These are phyloP conservation scores for Dothideomycetes sp. DNA, from an alignment of 2,329 filamentous ascomycete genomes.

Conservation along the genomic window DNA sequence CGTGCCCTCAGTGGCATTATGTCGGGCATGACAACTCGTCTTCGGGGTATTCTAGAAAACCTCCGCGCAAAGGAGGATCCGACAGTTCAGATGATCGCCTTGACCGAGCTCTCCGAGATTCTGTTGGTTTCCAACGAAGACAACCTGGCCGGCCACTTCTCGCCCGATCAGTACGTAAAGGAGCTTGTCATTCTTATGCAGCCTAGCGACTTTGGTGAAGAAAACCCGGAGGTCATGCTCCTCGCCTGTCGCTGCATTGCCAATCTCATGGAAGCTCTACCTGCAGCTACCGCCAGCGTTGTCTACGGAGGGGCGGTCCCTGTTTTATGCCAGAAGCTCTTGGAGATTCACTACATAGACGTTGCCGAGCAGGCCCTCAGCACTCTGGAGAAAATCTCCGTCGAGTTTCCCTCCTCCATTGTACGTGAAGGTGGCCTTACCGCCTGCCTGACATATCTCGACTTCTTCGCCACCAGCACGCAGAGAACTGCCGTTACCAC, in stretches of 20 bases:
- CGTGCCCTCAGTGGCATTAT: slow-evolving; percentile 86
- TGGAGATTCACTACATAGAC: slow-evolving; percentile 96
- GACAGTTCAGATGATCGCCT: slow-evolving; percentile 77
- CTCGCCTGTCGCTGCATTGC: slow-evolving; percentile 90
- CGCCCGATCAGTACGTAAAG: slow-evolving; percentile 88
- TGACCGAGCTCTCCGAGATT: slow-evolving; percentile 89
- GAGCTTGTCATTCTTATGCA: slow-evolving; percentile 90
- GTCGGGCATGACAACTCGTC: slow-evolving; percentile 66
- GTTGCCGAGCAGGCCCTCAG: slow-evolving; percentile 93
- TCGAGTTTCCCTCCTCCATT: slow-evolving; percentile 89
- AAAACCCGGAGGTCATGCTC: slow-evolving; percentile 95
- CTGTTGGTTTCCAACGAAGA: slow-evolving; percentile 93
- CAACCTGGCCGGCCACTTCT: slow-evolving; percentile 88
- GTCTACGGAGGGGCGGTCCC: slow-evolving; percentile 96
- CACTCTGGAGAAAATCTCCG: slow-evolving; percentile 93
- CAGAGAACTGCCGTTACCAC: slow-evolving; percentile 95
- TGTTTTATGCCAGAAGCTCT: slow-evolving; percentile 82
- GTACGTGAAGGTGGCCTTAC: slow-evolving; percentile 91
- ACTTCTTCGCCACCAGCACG: slow-evolving; percentile 96
- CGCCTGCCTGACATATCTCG: slow-evolving; percentile 89
- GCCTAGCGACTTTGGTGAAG: slow-evolving; percentile 73
- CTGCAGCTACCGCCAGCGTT: slow-evolving; percentile 84
- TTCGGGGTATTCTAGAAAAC: slow-evolving; percentile 50
- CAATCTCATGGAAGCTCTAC: slow-evolving; percentile 94
- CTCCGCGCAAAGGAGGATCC: slow-evolving; percentile 76